A percentile compares a stretch with the other conserved stretches of the same genome.
phyloP scores from a whole-genome alignment of 106 monocot genomes.

The Dioscorea alata region DNA sequence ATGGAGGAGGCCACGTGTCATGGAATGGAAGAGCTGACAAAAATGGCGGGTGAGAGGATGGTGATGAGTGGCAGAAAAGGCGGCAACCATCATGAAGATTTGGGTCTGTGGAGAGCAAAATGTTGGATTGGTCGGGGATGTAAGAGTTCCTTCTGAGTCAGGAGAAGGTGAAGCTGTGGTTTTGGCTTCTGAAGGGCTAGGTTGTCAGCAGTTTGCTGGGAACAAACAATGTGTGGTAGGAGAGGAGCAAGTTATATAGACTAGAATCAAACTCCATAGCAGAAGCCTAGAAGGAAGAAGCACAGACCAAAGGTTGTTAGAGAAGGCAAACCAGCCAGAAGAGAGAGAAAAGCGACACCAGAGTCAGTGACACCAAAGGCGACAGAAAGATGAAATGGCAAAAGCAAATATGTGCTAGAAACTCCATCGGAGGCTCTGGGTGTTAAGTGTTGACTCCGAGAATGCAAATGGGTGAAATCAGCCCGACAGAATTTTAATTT shows the following conservation, averaged over 20 bases:
- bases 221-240: background rate
- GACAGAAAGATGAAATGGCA: conserved; percentile 9
- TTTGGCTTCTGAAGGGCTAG: background rate
- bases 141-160: too few species aligned
- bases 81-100: too few species aligned
- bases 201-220: background rate
- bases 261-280: conserved; percentile 21
- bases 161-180: background rate
- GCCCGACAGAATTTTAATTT: background rate
- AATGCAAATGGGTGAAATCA: background rate
- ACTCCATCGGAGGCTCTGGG: conserved; percentile 1
- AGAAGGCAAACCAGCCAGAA: conserved; percentile 46
- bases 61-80: too few species aligned
- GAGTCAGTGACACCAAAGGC: conserved; percentile 18
- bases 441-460: background rate
- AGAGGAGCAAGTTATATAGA: conserved; percentile 11
- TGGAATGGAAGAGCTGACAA: too few species aligned
- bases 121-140: too few species aligned
- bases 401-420: conserved; percentile 30
- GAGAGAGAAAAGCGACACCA: conserved; percentile 28
- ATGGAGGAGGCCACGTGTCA: too few species aligned
- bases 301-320: conserved; percentile 66
- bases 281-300: conserved; percentile 43
- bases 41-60: too few species aligned
- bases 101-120: too few species aligned